Evolutionary conservation across 495 filamentous ascomycete species (phyloP), one percentile per base, ranked within the genome.

Genomic region (Xylaria intraflava): DNA sequence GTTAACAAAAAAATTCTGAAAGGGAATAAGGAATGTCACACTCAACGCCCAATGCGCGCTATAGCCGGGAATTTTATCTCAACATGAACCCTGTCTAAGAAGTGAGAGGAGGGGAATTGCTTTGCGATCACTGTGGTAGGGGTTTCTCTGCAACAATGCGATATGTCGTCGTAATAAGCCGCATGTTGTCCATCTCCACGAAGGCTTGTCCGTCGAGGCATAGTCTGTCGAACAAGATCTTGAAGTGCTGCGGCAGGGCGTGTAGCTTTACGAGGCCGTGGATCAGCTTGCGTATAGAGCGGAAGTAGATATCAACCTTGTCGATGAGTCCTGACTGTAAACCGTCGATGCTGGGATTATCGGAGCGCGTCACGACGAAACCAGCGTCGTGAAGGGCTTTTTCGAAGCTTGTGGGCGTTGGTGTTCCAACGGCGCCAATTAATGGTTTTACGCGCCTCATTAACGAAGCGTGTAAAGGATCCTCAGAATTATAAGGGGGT

Each of bases 381-480:
- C 81, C 81, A 20, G 80, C 75, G 5, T 71, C 66, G 33, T 65
- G 67, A 7, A 83, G 70, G 14, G 74, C 79, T 50, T 62, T 64
- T 64, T 81, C 79, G 23, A 84, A 65, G 35, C 62, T 74, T 27
- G 69, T 64, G 22, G 78, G 79, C 23, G 80, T 84, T 30, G 80
- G 81, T 12, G 81, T 84, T 29, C 81, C 81, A 14, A 84, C 80
- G 31, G 81, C 81, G 30, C 81, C 81, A 55, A 84, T 83, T 44
- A 84, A 65, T 5, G 80, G 81, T 66, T 84, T 84, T 26, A 84
- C 79, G 24, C 77, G 74, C 17, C 76, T 69, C 80, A 84, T 83
- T 27, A 84, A 72, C 49, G 74, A 76, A 14, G 66, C 70, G 41
- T 84, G 81, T 42, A 79, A 68, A 12, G 71, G 68, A 51, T 83